Evolutionary conservation across 805 yeast species (phyloP).

Genomic region (Pichia nanzhaoensis): DNA sequence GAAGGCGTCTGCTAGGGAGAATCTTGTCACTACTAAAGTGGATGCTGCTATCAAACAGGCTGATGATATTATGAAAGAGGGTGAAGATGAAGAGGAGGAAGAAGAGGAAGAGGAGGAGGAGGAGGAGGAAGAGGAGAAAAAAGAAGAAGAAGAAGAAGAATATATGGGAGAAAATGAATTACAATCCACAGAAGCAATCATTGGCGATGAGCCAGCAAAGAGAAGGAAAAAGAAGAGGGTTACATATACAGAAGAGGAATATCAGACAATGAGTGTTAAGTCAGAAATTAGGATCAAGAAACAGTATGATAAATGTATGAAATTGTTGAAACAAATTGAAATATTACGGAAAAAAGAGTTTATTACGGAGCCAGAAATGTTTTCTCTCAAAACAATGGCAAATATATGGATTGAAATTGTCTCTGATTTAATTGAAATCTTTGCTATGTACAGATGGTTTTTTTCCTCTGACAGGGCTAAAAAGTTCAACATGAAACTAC

Average conservation of each 20-base stretch:
- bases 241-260: slow-evolving; percentile 22
- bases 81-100: slow-evolving; percentile 14
- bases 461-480: slow-evolving; percentile 72
- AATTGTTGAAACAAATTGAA: slow-evolving; percentile 42
- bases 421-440: slow-evolving; percentile 74
- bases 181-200: slow-evolving; percentile 24
- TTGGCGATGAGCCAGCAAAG: slow-evolving; percentile 26
- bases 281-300: slow-evolving; percentile 36
- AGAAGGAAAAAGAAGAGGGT: slow-evolving; percentile 20
- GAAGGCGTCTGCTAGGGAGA: slow-evolving; percentile 25
- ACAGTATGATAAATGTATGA: slow-evolving; percentile 40
- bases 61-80: background rate
- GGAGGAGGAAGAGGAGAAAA: background rate
- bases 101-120: slow-evolving; percentile 15
- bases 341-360: slow-evolving; percentile 20
- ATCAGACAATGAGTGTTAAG: slow-evolving; percentile 26
- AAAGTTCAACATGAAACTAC: slow-evolving; percentile 60
- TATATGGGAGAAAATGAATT: background rate
- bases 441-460: slow-evolving; percentile 68
- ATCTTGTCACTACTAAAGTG: slow-evolving; percentile 12
- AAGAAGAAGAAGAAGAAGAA: slow-evolving; percentile 19
- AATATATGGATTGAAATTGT: slow-evolving; percentile 79
- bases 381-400: slow-evolving; percentile 37
- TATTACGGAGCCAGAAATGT: slow-evolving; percentile 27
- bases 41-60: slow-evolving; percentile 1